Evolutionary conservation across 192 early-diverging fungal species (phyloP), one percentile per base, ranked within the genome.

Genomic region (Coemansia sp.): DNA sequence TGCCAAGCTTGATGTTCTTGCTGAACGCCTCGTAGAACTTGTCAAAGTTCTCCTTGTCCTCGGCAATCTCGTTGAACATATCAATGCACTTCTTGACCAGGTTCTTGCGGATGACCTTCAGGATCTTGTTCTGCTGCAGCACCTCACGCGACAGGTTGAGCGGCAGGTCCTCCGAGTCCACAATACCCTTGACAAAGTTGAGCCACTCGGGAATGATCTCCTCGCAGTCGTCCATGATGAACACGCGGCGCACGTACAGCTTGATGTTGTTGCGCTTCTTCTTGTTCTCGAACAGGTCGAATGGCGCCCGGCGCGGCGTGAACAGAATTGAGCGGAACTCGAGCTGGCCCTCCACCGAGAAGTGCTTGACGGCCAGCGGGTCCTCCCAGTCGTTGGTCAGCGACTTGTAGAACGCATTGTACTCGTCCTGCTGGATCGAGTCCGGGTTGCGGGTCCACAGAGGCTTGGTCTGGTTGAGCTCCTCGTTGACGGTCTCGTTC

Each of bases 191-290:
- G 89, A 99, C 83, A 74, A 99, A 99, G 80, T 85, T 89, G 71
- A 99, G 86, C 90, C 92, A 99, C 82, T 98, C 93, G 66, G 97
- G 97, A 68, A 99, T 94, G 64, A 99, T 81, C 62, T 99, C 96
- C 69, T 96, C 94, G 83, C 92, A 96, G 86, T 99, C 94, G 74
- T 99, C 95, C 91, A 95, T 98, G 81, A 99, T 99, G 84, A 99
- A 98, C 64, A 99, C 97, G 66, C 96, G 94, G 71, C 94, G 93
- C 68, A 98, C 95, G 80, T 97, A 99, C 59, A 99, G 86, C 86
- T 97, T 98, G 87, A 99, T 97, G 91, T 97, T 98, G 89, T 96
- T 96, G 77, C 93, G 90, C 90, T 98, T 97, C 91, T 96, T 96
- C 88, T 93, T 93, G 69, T 84, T 83, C 85, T 99, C 93, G 64